Evolutionary conservation across 2,329 filamentous ascomycete species (phyloP).

Genomic region (Davidsoniella australis): DNA sequence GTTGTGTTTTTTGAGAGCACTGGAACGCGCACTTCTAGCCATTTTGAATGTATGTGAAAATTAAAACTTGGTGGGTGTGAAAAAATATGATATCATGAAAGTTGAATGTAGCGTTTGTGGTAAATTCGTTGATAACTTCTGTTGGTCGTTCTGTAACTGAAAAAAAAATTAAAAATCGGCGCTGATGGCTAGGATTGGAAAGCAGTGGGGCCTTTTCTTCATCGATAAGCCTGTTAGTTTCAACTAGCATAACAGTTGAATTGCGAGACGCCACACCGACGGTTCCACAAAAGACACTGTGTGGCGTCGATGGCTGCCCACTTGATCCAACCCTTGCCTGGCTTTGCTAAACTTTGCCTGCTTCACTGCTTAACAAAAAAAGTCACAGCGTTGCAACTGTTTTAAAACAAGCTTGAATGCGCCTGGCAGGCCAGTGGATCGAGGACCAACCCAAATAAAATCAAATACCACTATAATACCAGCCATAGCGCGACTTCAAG

Average conservation of each 20-base stretch:
- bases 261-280: background rate
- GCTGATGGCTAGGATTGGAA: conserved; percentile 9
- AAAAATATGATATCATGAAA: background rate
- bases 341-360: too few species aligned
- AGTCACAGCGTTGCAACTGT: too few species aligned
- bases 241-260: background rate
- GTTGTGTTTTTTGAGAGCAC: conserved; percentile 68
- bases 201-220: conserved; percentile 6
- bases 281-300: background rate
- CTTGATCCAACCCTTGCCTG: too few species aligned
- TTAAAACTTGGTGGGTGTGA: background rate
- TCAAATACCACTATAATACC: too few species aligned
- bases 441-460: too few species aligned
- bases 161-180: conserved; percentile 17
- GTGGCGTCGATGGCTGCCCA: too few species aligned
- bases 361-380: too few species aligned
- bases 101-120: background rate
- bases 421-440: too few species aligned
- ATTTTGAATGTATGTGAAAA: conserved; percentile 31
- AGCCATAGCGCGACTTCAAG: background rate
- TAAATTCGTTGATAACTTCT: background rate
- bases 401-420: too few species aligned
- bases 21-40: conserved; percentile 77
- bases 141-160: background rate
- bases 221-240: conserved; percentile 7